A percentile compares a stretch with the other conserved stretches of the same genome.
These are phyloP conservation scores for Panaeolus cyanescens DNA, from an alignment of 768 basidiomycete genomes.

Conservation along the genomic window DNA sequence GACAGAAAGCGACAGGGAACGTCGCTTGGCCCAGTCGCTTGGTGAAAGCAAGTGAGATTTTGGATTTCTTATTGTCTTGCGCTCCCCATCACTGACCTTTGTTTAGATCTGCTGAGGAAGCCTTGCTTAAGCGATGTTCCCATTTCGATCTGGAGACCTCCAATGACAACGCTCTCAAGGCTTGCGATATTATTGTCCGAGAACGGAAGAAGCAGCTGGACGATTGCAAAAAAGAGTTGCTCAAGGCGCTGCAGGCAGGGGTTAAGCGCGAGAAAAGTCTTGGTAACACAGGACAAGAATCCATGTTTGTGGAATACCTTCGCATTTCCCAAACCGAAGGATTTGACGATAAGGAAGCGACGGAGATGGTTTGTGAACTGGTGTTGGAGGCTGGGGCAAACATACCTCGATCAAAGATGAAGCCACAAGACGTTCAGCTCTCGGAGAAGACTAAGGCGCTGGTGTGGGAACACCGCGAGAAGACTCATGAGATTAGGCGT, in stretches of 20 bases:
- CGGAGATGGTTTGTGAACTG: slow-evolving; percentile 56
- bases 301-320: slow-evolving; percentile 78
- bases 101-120: slow-evolving; percentile 83
- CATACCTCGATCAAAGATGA: slow-evolving; percentile 46
- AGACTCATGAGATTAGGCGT: slow-evolving; percentile 82
- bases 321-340: slow-evolving; percentile 69
- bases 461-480: slow-evolving; percentile 83
- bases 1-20: slow-evolving; percentile 85
- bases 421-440: slow-evolving; percentile 57
- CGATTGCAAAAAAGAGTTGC: slow-evolving; percentile 75
- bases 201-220: slow-evolving; percentile 81
- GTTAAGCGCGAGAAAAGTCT: slow-evolving; percentile 71
- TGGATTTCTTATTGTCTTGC: slow-evolving; percentile 2
- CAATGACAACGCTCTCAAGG: slow-evolving; percentile 80
- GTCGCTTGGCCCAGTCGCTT: slow-evolving; percentile 82
- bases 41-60: slow-evolving; percentile 82
- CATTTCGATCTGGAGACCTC: slow-evolving; percentile 86
- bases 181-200: slow-evolving; percentile 88
- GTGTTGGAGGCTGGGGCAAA: slow-evolving; percentile 62
- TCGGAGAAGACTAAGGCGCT: slow-evolving; percentile 59
- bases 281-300: slow-evolving; percentile 64
- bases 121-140: slow-evolving; percentile 91
- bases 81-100: slow-evolving; percentile 6
- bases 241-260: slow-evolving; percentile 63
- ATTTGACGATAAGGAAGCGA: slow-evolving; percentile 80